These are phyloP conservation scores for Lactifluus pinguis DNA, from an alignment of 768 basidiomycete genomes.

Conservation along the genomic window DNA sequence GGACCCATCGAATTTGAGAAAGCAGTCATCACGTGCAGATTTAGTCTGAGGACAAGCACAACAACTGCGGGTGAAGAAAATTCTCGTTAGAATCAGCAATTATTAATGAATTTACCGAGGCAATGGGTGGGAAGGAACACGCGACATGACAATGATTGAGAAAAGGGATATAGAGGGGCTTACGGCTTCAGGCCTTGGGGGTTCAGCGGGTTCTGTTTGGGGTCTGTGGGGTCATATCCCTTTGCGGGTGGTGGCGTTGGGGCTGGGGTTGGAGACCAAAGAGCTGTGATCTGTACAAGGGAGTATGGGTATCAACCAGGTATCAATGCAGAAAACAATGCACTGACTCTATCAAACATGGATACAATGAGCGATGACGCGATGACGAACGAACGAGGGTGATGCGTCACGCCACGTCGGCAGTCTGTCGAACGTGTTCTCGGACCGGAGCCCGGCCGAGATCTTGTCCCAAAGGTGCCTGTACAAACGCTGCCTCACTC, in stretches of 20 bases:
- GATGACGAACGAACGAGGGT: background rate
- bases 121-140: background rate
- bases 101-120: background rate
- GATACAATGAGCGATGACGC: background rate
- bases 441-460: no score
- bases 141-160: no score
- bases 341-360: constrained; percentile 12
- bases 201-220: constrained; percentile 81
- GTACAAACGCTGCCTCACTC: no score
- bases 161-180: constrained; percentile 24
- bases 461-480: no score
- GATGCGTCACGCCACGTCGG: no score
- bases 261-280: constrained; percentile 40
- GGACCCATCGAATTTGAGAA: constrained; percentile 58
- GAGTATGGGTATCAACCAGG: background rate
- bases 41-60: constrained; percentile 96
- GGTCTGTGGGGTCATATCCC: constrained; percentile 59
- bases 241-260: constrained; percentile 26
- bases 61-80: constrained; percentile 50
- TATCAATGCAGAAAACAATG: background rate
- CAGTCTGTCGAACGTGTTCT: no score
- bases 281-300: constrained; percentile 11
- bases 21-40: constrained; percentile 87
- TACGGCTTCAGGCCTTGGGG: constrained; percentile 94
- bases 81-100: background rate